Base-by-base conservation (phyloP, 257 asterid genomes). In the Fraxinus americana region DNA sequence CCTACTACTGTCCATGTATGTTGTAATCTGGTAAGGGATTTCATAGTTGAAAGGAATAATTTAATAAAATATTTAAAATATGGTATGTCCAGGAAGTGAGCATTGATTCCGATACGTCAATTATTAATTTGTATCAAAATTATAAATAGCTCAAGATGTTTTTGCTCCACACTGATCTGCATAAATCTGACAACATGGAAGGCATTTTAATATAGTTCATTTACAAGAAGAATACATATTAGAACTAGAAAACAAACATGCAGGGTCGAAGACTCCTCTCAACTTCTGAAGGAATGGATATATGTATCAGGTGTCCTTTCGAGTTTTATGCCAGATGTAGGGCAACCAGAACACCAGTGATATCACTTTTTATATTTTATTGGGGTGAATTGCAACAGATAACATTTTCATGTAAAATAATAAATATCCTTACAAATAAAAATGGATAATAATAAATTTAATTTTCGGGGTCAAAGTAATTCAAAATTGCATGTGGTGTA, bases 271-370 rank as follows among this genome's bases (percentile, higher is more conserved):
- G 19, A 25, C 17, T 25, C 32, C 34, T n/a, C 67, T 23, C 17
- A 8, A 63, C 35, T 27, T 63, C 69, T 63, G 17, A 63, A 63
- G 36, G 17, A 25, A 63, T 23, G 17, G 19, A 63, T 8, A 63
- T 63, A 12, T 7, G 5, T 25, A 61, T 63, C 34, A 63, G 69
- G 69, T 3, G 38, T 50, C 73, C 57, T 9, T 45, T 77, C 50
- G 25, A 67, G 79, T 57, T 75, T 32, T 30, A 67, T 23, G 59
- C 14, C 19, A 43, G 66, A 79, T 54, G 67, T 27, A 43, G 10
- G 67, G 41, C 52, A 30, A 71, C n/a, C 57, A 67, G 23, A 71
- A 74, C 48, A 70, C 30, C 66, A 21, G 5, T 66, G 29, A 9
- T 43, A 27, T 19, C 7, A 16, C 16, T 30, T 63, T 61, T 12